phyloP scores from a whole-genome alignment of 805 yeast genomes.

The Blastobotrys attinorum region DNA sequence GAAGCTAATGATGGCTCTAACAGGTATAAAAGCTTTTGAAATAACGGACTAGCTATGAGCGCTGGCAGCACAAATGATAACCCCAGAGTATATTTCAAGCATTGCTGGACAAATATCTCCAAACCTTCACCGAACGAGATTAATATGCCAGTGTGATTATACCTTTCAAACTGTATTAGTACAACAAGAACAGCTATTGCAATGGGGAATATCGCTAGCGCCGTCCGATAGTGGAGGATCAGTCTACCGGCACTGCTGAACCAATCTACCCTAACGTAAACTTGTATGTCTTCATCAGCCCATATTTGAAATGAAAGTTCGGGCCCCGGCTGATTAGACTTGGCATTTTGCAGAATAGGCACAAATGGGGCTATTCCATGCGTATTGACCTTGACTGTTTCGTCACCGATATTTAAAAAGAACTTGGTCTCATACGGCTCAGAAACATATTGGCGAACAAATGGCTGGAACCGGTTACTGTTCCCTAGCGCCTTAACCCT shows the following conservation, averaged over 20 bases:
- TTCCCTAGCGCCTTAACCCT: slow-evolving; percentile 15
- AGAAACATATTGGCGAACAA: slow-evolving; percentile 57
- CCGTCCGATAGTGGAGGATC: slow-evolving; percentile 69
- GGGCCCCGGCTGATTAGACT: neutral
- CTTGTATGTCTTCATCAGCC: slow-evolving; percentile 1
- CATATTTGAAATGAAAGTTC: neutral
- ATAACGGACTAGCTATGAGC: slow-evolving; percentile 18
- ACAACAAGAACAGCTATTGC: slow-evolving; percentile 47
- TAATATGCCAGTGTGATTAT: slow-evolving; percentile 32
- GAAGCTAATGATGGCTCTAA: slow-evolving; percentile 44
- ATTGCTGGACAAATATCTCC: slow-evolving; percentile 26
- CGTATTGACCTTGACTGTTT: slow-evolving; percentile 15
- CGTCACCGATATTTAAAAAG: slow-evolving; percentile 49
- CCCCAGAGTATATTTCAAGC: slow-evolving; percentile 23
- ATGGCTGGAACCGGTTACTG: slow-evolving; percentile 32
- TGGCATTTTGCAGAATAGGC: slow-evolving; percentile 7
- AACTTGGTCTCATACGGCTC: slow-evolving; percentile 74
- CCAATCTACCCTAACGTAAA: slow-evolving; percentile 36
- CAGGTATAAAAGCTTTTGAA: slow-evolving; percentile 26
- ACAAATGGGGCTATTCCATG: slow-evolving; percentile 12
- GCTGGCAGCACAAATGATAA: slow-evolving; percentile 23
- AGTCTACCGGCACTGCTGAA: slow-evolving; percentile 56
- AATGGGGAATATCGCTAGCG: slow-evolving; percentile 62
- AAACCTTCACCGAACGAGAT: slow-evolving; percentile 44
- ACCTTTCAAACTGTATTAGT: slow-evolving; percentile 46